A percentile compares a stretch with the other conserved stretches of the same genome.
Evolutionary conservation across 352 stramenopile species (phyloP).

Genomic region (Phytophthora tentaculata): DNA sequence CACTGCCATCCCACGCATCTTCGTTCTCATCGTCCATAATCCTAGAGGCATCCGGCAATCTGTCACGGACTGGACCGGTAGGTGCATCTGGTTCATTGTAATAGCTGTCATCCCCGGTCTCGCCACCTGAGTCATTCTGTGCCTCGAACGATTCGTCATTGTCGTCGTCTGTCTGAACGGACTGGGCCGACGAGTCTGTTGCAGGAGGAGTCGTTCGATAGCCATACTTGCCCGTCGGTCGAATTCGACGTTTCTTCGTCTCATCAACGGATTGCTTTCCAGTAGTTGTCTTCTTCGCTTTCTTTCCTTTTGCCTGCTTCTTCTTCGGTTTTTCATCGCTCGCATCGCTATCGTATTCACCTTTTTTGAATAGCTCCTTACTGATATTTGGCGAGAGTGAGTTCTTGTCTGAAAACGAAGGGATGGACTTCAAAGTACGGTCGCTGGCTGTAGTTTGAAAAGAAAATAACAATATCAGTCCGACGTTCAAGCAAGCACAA

Average conservation of each 20-base stretch:
- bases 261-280: constrained; percentile 24
- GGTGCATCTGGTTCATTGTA: constrained; percentile 41
- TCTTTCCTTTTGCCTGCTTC: constrained; percentile 40
- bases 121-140: constrained; percentile 49
- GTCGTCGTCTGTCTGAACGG: constrained; percentile 57
- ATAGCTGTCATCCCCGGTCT: constrained; percentile 66
- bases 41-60: constrained; percentile 52
- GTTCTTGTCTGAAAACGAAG: constrained; percentile 57
- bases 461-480: constrained; percentile 17
- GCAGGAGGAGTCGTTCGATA: constrained; percentile 54
- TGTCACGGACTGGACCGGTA: constrained; percentile 48
- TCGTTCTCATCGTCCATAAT: constrained; percentile 39
- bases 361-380: constrained; percentile 63
- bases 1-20: constrained; percentile 44
- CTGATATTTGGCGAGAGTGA: constrained; percentile 60
- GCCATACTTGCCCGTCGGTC: constrained; percentile 48
- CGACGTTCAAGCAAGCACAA: constrained; percentile 3
- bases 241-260: constrained; percentile 37
- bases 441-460: constrained; percentile 55
- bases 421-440: constrained; percentile 62
- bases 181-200: constrained; percentile 53
- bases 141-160: constrained; percentile 66
- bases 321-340: constrained; percentile 33
- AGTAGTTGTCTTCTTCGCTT: constrained; percentile 33
- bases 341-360: constrained; percentile 35